Evolutionary conservation across 768 basidiomycete genomes (phyloP).

Genomic region (Leccinum barrowsii): DNA sequence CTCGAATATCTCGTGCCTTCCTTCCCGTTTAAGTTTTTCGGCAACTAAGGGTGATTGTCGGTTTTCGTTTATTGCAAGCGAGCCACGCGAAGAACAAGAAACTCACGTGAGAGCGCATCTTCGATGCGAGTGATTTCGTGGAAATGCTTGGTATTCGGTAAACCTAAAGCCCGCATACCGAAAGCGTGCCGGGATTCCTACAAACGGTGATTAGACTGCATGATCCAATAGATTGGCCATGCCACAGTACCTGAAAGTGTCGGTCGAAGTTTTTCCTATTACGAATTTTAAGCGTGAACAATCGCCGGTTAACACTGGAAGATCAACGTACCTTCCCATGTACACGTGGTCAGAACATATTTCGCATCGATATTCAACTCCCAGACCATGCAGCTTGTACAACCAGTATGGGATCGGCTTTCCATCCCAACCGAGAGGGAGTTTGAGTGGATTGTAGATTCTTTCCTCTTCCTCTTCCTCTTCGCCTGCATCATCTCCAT

Average conservation of each 20-base stretch:
- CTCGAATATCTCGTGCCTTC: constrained; percentile 89
- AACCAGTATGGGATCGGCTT: constrained; percentile 99
- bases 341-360: constrained; percentile 97
- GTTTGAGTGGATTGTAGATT: constrained; percentile 96
- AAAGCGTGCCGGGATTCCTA: constrained; percentile 96
- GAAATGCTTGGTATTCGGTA: constrained; percentile 99
- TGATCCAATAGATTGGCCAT: constrained; percentile 9
- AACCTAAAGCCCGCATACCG: constrained; percentile 94
- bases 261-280: constrained; percentile 91
- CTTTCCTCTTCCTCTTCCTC: constrained; percentile 95
- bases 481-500: constrained; percentile 48
- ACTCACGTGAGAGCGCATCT: constrained; percentile 90
- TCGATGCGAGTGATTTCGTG: constrained; percentile 97
- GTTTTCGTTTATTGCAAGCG: not conserved
- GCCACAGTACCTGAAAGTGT: constrained; percentile 76
- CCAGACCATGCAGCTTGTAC: constrained; percentile 95
- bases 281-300: constrained; percentile 17
- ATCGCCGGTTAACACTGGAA: not conserved
- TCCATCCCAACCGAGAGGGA: constrained; percentile 97
- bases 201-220: constrained; percentile 20
- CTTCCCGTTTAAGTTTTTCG: constrained; percentile 95
- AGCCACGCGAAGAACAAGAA: not conserved
- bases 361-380: constrained; percentile 97
- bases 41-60: constrained; percentile 57
- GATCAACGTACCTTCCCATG: constrained; percentile 75